Percentiles rank a stretch among this genome's conserved stretches.
Evolutionary conservation across 306 rosid species (phyloP).

Genomic region (Mimosa pudica): DNA sequence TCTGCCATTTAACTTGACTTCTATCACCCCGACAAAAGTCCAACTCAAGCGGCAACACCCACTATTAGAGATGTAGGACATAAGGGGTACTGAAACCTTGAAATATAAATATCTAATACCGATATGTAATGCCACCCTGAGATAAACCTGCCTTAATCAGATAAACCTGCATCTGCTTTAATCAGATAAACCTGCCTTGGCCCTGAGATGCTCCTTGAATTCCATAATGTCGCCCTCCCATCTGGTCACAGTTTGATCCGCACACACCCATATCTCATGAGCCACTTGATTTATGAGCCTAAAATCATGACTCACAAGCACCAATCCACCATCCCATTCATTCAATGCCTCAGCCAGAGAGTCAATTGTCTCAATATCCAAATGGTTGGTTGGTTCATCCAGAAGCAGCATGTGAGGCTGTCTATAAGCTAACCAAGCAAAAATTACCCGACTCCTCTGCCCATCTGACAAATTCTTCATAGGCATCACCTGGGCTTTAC

Average conservation of each 20-base stretch:
- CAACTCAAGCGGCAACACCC: conserved; percentile 32
- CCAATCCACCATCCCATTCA: conserved; percentile 99
- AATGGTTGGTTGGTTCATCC: conserved; percentile 98
- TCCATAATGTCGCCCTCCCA: conserved; percentile 98
- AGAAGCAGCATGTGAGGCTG: conserved; percentile 90
- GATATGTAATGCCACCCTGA: not conserved
- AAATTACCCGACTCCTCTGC: conserved; percentile 93
- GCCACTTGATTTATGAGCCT: conserved; percentile 99
- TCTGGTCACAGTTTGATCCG: conserved; percentile 76
- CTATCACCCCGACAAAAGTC: conserved; percentile 36
- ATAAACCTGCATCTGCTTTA: conserved; percentile 36
- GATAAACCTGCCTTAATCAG: no score
- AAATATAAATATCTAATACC: not conserved
- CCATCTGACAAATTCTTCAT: conserved; percentile 97
- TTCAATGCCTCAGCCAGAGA: conserved; percentile 94
- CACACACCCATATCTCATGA: conserved; percentile 96
- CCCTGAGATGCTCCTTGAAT: conserved; percentile 80
- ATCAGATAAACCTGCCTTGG: conserved; percentile 78
- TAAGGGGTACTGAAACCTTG: conserved; percentile 20
- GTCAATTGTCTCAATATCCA: conserved; percentile 97
- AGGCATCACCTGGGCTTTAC: conserved; percentile 98
- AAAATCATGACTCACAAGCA: conserved; percentile 97
- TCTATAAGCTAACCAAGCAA: conserved; percentile 94
- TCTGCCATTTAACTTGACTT: conserved; percentile 28
- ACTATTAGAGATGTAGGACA: conserved; percentile 14